These are phyloP conservation scores for Neospermospora avenae DNA, from an alignment of 2,329 filamentous ascomycete genomes.

Conservation along the genomic window DNA sequence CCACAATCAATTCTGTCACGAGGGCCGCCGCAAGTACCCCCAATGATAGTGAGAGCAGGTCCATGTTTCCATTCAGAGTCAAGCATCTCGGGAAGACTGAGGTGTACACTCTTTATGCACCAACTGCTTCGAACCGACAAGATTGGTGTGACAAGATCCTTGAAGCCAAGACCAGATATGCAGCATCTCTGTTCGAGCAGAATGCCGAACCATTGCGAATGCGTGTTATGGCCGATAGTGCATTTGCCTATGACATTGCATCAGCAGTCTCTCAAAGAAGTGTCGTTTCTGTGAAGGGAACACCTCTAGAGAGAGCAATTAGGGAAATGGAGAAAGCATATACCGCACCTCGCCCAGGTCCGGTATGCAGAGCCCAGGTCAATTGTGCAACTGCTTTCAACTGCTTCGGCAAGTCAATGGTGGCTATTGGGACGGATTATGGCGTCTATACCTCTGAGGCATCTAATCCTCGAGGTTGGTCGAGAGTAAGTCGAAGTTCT, in stretches of 20 bases:
- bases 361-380: slow-evolving; percentile 80
- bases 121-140: slow-evolving; percentile 67
- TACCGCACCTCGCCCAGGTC: slow-evolving; percentile 66
- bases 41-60: slow-evolving; percentile 42
- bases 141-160: slow-evolving; percentile 95
- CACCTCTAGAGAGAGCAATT: slow-evolving; percentile 87
- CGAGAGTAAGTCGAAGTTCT: slow-evolving; percentile 59
- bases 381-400: slow-evolving; percentile 93
- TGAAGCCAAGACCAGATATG: slow-evolving; percentile 91
- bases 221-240: slow-evolving; percentile 85
- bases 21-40: slow-evolving; percentile 45
- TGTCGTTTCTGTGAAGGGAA: slow-evolving; percentile 78
- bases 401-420: slow-evolving; percentile 78
- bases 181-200: slow-evolving; percentile 81
- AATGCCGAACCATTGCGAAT: slow-evolving; percentile 95
- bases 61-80: slow-evolving; percentile 87
- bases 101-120: slow-evolving; percentile 86
- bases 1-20: slow-evolving; percentile 45
- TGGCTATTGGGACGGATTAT: slow-evolving; percentile 92
- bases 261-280: slow-evolving; percentile 57
- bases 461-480: slow-evolving; percentile 87
- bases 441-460: slow-evolving; percentile 89
- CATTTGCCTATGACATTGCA: slow-evolving; percentile 75
- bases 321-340: slow-evolving; percentile 80
- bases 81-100: slow-evolving; percentile 90